These are phyloP conservation scores for Tulasnella sp. DNA, from an alignment of 768 basidiomycete genomes.

Conservation along the genomic window DNA sequence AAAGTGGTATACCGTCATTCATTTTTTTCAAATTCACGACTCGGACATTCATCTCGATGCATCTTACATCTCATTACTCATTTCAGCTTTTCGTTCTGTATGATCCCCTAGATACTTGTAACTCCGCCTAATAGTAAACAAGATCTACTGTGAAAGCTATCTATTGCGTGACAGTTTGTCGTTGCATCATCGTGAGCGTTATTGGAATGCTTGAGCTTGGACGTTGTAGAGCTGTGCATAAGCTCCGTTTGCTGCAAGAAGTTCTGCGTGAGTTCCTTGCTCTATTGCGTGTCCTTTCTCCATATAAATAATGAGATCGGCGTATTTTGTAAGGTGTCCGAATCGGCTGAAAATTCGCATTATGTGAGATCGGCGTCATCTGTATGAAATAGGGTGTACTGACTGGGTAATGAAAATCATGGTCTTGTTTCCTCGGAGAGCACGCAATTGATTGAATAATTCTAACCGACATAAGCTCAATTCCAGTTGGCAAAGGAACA, in stretches of 20 bases:
- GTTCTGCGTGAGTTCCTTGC: conserved; percentile 15
- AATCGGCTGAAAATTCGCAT: conserved; percentile 13
- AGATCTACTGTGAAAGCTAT: too few species aligned
- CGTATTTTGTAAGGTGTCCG: conserved; percentile 18
- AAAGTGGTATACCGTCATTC: too few species aligned
- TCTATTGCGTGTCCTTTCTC: conserved; percentile 16
- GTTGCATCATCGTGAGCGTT: too few species aligned
- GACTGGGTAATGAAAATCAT: conserved; percentile 17
- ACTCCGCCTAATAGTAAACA: too few species aligned
- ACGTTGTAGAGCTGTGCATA: conserved; percentile 17
- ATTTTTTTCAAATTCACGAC: too few species aligned
- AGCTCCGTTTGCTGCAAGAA: conserved; percentile 11
- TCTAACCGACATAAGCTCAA: conserved; percentile 1
- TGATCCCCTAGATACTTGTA: too few species aligned
- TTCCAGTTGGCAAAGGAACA: background rate
- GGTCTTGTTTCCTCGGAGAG: conserved; percentile 15
- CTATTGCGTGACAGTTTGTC: too few species aligned
- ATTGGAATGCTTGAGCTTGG: conserved; percentile 17
- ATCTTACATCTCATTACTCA: too few species aligned
- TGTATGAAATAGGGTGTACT: background rate
- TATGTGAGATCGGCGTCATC: background rate
- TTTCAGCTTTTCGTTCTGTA: too few species aligned
- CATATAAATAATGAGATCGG: conserved; percentile 18
- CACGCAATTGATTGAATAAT: conserved; percentile 14
- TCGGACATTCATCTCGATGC: too few species aligned